A percentile compares a stretch with the other conserved stretches of the same genome.
phyloP scores from a whole-genome alignment of 1,284 basidiomycete genomes.

The Cutaneotrichosporon cutaneum region DNA sequence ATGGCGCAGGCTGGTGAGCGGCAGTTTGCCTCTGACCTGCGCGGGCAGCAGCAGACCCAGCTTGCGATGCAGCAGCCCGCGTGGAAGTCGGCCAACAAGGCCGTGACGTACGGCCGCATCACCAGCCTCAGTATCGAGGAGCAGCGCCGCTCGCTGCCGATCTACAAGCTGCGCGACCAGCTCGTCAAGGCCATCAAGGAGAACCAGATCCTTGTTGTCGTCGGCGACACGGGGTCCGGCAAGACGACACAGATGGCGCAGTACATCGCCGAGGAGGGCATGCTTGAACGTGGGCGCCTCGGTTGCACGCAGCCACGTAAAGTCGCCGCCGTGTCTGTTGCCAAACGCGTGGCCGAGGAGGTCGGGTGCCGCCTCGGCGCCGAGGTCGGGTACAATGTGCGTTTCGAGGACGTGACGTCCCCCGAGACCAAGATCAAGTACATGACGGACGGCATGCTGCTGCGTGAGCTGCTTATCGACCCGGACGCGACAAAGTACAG shows the following conservation, averaged over 20 bases:
- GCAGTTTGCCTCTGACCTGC: conserved; percentile 89
- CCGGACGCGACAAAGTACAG: conserved; percentile 89
- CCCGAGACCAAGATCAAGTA: conserved; percentile 99
- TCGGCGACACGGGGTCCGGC: conserved; percentile 91
- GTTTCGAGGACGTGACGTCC: conserved; percentile 98
- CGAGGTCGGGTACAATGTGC: conserved; percentile 97
- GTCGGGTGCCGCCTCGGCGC: conserved; percentile 94
- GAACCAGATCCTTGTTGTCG: conserved; percentile 92
- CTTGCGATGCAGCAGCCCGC: conserved; percentile 67
- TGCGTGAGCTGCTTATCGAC: conserved; percentile 93
- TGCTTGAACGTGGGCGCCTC: conserved; percentile 81
- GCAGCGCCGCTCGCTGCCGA: conserved; percentile 85
- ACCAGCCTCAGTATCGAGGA: conserved; percentile 89
- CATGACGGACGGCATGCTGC: conserved; percentile 99
- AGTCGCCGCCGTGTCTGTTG: conserved; percentile 99
- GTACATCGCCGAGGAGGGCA: conserved; percentile 85
- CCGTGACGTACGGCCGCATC: conserved; percentile 90
- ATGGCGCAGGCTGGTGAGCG: conserved; percentile 87
- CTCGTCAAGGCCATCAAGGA: conserved; percentile 87
- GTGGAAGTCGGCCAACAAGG: conserved; percentile 96
- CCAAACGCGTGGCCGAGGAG: conserved; percentile 96
- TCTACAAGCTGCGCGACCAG: conserved; percentile 92
- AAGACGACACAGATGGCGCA: conserved; percentile 95
- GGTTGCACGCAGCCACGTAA: conserved; percentile 98
- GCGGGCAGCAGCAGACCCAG: conserved; percentile 60